Evolutionary conservation across 1,284 basidiomycete species (phyloP).

Genomic region (Xerocomus minutiporus): DNA sequence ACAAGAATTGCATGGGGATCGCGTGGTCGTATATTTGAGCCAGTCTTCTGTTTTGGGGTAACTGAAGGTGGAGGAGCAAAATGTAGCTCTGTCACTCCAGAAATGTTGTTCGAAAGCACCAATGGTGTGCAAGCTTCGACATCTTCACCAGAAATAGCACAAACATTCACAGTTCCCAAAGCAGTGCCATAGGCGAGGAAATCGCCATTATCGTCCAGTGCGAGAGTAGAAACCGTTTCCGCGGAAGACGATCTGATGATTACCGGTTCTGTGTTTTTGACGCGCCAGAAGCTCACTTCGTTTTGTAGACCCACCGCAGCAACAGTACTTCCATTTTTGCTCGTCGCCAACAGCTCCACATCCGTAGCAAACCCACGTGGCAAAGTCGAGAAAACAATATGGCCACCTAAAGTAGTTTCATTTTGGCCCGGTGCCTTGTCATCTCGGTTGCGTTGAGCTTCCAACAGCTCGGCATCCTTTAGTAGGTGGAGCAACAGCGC

Average conservation of each 20-base stretch:
- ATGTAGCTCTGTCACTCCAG: slow-evolving; percentile 34
- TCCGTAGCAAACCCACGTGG: slow-evolving; percentile 77
- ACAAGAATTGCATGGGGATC: slow-evolving; percentile 41
- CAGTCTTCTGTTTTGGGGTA: slow-evolving; percentile 20
- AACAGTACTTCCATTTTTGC: slow-evolving; percentile 58
- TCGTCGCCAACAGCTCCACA: slow-evolving; percentile 74
- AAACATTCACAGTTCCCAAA: slow-evolving; percentile 56
- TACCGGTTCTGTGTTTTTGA: slow-evolving; percentile 38
- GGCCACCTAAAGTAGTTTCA: slow-evolving; percentile 40
- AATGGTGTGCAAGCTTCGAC: slow-evolving; percentile 43
- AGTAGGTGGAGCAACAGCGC: slow-evolving; percentile 82
- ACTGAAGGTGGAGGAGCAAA: slow-evolving; percentile 27
- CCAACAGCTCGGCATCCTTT: slow-evolving; percentile 88
- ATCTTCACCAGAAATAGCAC: slow-evolving; percentile 43
- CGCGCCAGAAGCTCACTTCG: slow-evolving; percentile 67
- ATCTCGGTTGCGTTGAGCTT: slow-evolving; percentile 69
- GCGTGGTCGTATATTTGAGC: slow-evolving; percentile 32
- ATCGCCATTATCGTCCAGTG: slow-evolving; percentile 52
- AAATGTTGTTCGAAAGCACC: slow-evolving; percentile 30
- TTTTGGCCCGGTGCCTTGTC: slow-evolving; percentile 39
- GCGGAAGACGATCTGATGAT: slow-evolving; percentile 38
- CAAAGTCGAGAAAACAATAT: slow-evolving; percentile 62
- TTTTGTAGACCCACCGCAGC: slow-evolving; percentile 76
- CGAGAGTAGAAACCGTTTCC: slow-evolving; percentile 53
- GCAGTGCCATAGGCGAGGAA: slow-evolving; percentile 62